These are phyloP conservation scores for Alternaria panax DNA, from an alignment of 2,329 filamentous ascomycete genomes.

Conservation along the genomic window DNA sequence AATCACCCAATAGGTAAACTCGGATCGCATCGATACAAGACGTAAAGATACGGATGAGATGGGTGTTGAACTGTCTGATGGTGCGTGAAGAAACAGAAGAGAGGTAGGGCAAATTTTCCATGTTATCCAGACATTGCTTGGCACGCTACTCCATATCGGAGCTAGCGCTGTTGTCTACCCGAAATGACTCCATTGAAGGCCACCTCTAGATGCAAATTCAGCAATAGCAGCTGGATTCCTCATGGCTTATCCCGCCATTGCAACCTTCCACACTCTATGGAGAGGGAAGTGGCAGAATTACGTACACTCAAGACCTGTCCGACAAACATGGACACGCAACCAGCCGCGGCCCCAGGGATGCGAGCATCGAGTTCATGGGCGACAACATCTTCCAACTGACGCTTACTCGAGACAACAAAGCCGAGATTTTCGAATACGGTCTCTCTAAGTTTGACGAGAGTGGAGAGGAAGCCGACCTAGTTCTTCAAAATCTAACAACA, in stretches of 20 bases:
- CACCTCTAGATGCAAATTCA: not conserved
- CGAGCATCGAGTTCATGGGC: conserved; percentile 8
- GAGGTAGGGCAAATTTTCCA: conserved; percentile 21
- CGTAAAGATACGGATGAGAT: conserved; percentile 49
- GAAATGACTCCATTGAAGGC: not conserved
- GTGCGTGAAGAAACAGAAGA: conserved; percentile 40
- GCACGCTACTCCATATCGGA: conserved; percentile 7
- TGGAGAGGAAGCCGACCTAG: conserved; percentile 3
- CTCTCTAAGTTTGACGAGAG: conserved; percentile 9
- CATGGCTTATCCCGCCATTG: not conserved
- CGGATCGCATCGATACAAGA: conserved; percentile 46
- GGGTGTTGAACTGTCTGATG: conserved; percentile 52
- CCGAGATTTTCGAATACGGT: conserved; percentile 18
- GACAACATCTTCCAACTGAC: conserved; percentile 17
- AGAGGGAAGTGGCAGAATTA: not conserved
- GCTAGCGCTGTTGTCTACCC: not conserved
- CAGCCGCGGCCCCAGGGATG: not conserved
- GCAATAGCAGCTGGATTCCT: not conserved
- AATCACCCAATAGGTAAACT: conserved; percentile 51
- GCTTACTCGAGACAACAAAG: conserved; percentile 16
- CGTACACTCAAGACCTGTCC: not conserved
- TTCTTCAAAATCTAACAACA: conserved; percentile 14
- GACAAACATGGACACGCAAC: not conserved
- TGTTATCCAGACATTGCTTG: conserved; percentile 27
- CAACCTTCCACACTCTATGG: not conserved